Conservation (phyloP, 108 stramenopile genomes). For the Cyclotella distinguenda region DNA sequence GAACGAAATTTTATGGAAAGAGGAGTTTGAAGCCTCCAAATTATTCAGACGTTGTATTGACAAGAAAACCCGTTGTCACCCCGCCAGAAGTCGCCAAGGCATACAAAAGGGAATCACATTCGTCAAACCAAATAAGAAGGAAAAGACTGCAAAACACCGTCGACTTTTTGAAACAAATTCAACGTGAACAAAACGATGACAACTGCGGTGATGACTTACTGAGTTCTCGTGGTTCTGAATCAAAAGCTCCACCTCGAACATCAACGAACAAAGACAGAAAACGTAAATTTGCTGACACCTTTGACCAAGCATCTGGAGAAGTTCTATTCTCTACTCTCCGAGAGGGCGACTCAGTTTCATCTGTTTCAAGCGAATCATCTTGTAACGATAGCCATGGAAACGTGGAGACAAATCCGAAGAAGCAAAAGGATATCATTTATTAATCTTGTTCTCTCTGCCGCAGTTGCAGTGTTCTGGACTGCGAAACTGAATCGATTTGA, state of each 20-base stretch:
- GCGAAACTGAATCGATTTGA: too few relatives aligned
- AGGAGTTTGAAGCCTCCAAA: too few relatives aligned
- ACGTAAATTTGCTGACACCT: slow-evolving; percentile 7
- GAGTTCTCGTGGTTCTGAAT: neutral
- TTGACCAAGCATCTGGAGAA: neutral
- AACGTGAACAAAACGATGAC: neutral
- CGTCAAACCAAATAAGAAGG: too few relatives aligned
- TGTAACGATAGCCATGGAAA: too few relatives aligned
- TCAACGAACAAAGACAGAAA: neutral
- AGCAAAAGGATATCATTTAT: too few relatives aligned
- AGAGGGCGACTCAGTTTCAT: slow-evolving; percentile 5
- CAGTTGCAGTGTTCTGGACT: too few relatives aligned
- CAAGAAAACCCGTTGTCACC: too few relatives aligned
- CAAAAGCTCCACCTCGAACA: neutral
- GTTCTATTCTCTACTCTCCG: neutral
- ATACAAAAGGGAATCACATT: too few relatives aligned
- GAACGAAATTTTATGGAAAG: neutral
- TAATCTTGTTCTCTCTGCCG: too few relatives aligned
- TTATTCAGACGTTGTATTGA: too few relatives aligned
- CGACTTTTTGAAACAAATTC: neutral
- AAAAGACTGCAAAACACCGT: neutral
- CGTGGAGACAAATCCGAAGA: too few relatives aligned
- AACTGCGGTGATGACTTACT: neutral
- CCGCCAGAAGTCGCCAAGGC: too few relatives aligned
- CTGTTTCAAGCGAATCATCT: neutral